phyloP scores from a whole-genome alignment of 1,284 basidiomycete genomes.

The Sporisorium iseilematis-ciliati region DNA sequence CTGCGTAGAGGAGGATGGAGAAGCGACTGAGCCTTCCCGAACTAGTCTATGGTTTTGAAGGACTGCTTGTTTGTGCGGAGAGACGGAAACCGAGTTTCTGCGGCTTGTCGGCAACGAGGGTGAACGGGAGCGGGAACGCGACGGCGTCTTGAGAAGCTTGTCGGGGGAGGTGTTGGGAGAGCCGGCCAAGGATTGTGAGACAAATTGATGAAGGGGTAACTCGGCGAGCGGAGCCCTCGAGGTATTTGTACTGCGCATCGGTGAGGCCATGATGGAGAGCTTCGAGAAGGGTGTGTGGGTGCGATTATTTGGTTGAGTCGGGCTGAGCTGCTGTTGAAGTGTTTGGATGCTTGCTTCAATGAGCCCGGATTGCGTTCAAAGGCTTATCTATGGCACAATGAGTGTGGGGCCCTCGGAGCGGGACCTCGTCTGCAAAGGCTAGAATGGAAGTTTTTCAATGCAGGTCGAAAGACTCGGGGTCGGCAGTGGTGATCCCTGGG shows the following conservation, averaged over 20 bases:
- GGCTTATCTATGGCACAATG: neutral
- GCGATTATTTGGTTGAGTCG: neutral
- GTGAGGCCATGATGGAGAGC: constrained; percentile 17
- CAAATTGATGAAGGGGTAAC: constrained; percentile 43
- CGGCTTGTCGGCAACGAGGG: constrained; percentile 36
- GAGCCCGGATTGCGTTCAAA: neutral
- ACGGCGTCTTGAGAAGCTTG: constrained; percentile 39
- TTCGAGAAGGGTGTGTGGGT: neutral
- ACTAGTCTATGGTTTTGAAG: constrained; percentile 41
- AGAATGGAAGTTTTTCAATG: neutral
- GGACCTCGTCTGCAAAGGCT: neutral
- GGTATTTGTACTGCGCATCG: constrained; percentile 14
- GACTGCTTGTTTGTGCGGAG: constrained; percentile 47
- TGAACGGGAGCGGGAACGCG: constrained; percentile 42
- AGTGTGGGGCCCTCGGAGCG: neutral
- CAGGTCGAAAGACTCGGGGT: neutral
- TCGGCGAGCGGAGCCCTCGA: constrained; percentile 32
- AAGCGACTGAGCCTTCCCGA: constrained; percentile 35
- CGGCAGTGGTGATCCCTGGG: neutral
- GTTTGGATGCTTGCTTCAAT: neutral
- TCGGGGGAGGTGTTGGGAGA: constrained; percentile 27
- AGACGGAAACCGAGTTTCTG: constrained; percentile 35
- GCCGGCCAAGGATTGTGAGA: constrained; percentile 32
- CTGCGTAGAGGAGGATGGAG: constrained; percentile 22
- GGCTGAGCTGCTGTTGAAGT: neutral